phyloP scores from a whole-genome alignment of 176 grass and related monocot genomes.

The Oryza coarctata region DNA sequence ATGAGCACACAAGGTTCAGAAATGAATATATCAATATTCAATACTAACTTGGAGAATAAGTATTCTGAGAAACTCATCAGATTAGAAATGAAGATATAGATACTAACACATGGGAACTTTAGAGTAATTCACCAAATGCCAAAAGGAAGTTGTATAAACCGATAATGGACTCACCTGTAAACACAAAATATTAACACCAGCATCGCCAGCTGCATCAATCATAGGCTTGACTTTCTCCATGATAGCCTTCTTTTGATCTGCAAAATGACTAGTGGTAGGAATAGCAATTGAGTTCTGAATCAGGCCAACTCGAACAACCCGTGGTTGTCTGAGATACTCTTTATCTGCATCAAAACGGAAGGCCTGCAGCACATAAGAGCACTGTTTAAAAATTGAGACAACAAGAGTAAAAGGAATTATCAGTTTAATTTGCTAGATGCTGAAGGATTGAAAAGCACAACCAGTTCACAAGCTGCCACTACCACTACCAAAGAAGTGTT shows the following conservation, averaged over 20 bases:
- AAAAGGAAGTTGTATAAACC: constrained; percentile 1
- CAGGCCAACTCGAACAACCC: constrained; percentile 78
- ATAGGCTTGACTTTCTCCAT: constrained; percentile 85
- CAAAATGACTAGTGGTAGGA: constrained; percentile 73
- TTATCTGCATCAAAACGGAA: constrained; percentile 80
- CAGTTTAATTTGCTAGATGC: neutral
- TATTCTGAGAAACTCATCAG: neutral
- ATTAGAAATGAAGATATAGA: constrained; percentile 14
- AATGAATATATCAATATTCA: neutral
- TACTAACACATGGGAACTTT: neutral
- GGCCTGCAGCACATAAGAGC: constrained; percentile 49
- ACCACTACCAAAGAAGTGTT: neutral
- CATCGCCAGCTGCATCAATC: constrained; percentile 82
- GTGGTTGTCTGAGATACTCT: constrained; percentile 61
- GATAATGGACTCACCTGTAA: constrained; percentile 60
- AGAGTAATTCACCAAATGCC: neutral
- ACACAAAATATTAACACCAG: constrained; percentile 91
- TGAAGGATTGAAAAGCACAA: neutral
- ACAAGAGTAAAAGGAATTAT: neutral
- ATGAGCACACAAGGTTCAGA: neutral
- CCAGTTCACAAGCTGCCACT: neutral
- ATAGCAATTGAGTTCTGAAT: constrained; percentile 89
- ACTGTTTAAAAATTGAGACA: neutral
- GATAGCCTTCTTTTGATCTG: constrained; percentile 86
- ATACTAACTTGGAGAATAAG: neutral